Base-by-base conservation (phyloP, 2,329 filamentous ascomycete species). In the Lojkania enalia region DNA sequence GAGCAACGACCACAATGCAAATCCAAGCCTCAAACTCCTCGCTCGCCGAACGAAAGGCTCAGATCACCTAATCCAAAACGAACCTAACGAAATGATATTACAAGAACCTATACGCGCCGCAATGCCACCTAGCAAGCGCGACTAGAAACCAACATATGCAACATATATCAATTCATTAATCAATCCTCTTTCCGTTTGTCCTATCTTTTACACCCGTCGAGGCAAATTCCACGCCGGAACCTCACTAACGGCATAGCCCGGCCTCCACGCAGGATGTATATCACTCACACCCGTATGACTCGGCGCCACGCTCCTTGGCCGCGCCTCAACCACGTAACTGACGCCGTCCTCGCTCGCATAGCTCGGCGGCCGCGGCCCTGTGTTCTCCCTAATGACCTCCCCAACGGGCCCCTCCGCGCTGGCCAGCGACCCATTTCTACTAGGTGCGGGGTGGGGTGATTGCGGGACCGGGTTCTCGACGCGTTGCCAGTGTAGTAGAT, bases 401-500 rank as follows among this genome's bases (percentile, higher is more conserved):
- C 30, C 30, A 9, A 15, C 29, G 29, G 46, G 33, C 19, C 18
- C 27, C 14, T 42, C 20, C 12, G 20, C 19, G n/a, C 37, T 16
- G 15, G 42, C 38, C n/a, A 58, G 23, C 19, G 38, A 43, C 1
- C 44, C 43, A 23, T 43, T 50, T 13, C 46, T 43, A 9, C 1
- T 38, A 45, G n/a, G n/a, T 14, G 18, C 41, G 7, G 38, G 40
- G 20, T 38, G 16, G 2, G 42, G 29, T 16, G 15, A 18, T 4
- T 13, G 21, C 12, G 5, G 46, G 14, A 20, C 33, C 12, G 53
- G 42, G 14, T 38, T 46, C 1, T 66, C 60, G 7, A 64, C 86
- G 27, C 86, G 81, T 67, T 87, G 84, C 89, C 89, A 95, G 64
- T 87, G 90, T 19, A 95, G 76, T 12, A 89, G 76, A 60, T 92